These are phyloP conservation scores for Boletellus deceptivus DNA, from an alignment of 1,284 basidiomycete genomes.

Conservation along the genomic window DNA sequence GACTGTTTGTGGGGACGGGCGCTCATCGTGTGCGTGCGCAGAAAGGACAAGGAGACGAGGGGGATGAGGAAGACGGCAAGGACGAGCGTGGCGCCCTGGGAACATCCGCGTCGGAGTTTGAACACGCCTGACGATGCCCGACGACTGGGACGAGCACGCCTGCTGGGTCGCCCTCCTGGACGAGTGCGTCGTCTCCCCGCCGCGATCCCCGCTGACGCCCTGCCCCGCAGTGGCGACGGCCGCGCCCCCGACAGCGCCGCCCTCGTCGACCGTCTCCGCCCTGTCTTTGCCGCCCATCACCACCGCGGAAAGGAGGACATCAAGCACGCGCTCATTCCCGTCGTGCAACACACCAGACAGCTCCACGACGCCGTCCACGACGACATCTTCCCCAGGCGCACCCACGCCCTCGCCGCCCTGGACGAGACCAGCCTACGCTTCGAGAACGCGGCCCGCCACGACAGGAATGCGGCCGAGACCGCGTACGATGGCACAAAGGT, in stretches of 20 bases:
- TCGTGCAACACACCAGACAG: constrained; percentile 26
- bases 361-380: constrained; percentile 28
- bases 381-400: constrained; percentile 18
- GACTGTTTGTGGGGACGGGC: constrained; percentile 58
- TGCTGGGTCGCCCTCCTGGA: constrained; percentile 30
- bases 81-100: constrained; percentile 5
- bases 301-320: constrained; percentile 16
- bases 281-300: constrained; percentile 25
- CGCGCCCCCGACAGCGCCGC: constrained; percentile 8
- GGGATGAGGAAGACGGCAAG: not conserved
- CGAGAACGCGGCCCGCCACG: constrained; percentile 20
- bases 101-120: constrained; percentile 26
- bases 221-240: constrained; percentile 19
- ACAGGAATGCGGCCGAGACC: constrained; percentile 11
- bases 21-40: constrained; percentile 40
- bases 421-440: constrained; percentile 14
- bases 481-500: constrained; percentile 23
- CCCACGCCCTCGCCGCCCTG: constrained; percentile 19
- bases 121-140: constrained; percentile 16
- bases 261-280: constrained; percentile 29
- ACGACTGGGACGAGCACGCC: constrained; percentile 31
- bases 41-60: constrained; percentile 1
- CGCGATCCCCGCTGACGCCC: not conserved
- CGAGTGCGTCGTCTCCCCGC: constrained; percentile 17
- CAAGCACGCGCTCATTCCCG: constrained; percentile 25